These are phyloP conservation scores for Lentinus tigrinus DNA, from an alignment of 768 basidiomycete species.

Conservation along the genomic window DNA sequence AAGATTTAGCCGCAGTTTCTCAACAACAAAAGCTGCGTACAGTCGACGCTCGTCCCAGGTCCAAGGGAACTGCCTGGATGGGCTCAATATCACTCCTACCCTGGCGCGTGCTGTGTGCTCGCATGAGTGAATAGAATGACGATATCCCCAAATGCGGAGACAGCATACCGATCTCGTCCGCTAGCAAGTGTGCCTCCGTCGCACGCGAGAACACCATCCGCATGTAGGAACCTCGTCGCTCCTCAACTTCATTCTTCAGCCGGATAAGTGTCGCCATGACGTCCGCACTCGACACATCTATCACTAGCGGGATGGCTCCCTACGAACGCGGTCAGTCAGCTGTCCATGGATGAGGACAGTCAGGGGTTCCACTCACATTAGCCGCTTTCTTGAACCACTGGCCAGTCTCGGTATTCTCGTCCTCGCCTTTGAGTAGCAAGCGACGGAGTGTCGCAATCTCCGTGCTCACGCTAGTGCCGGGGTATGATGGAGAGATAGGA, in stretches of 20 bases:
- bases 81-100: constrained; percentile 50
- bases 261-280: constrained; percentile 74
- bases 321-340: constrained; percentile 21
- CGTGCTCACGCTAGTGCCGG: constrained; percentile 62
- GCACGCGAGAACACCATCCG: constrained; percentile 65
- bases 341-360: constrained; percentile 8
- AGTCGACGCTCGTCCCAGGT: constrained; percentile 64
- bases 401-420: constrained; percentile 31
- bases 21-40: constrained; percentile 34
- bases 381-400: constrained; percentile 38
- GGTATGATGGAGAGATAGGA: constrained; percentile 14
- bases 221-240: constrained; percentile 40
- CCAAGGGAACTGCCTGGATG: constrained; percentile 58
- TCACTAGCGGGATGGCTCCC: constrained; percentile 73
- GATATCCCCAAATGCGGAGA: neutral
- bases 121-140: neutral
- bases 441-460: constrained; percentile 73
- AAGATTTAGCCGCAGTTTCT: neutral
- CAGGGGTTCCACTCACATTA: constrained; percentile 19
- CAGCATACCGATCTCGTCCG: constrained; percentile 53
- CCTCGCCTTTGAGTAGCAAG: constrained; percentile 47
- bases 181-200: constrained; percentile 67
- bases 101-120: neutral
- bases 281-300: constrained; percentile 76
- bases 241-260: constrained; percentile 65